Percentiles rank a stretch among this genome's conserved stretches.
Evolutionary conservation across 352 stramenopile genomes (phyloP).

Genomic region (Globisporangium carolinianum): DNA sequence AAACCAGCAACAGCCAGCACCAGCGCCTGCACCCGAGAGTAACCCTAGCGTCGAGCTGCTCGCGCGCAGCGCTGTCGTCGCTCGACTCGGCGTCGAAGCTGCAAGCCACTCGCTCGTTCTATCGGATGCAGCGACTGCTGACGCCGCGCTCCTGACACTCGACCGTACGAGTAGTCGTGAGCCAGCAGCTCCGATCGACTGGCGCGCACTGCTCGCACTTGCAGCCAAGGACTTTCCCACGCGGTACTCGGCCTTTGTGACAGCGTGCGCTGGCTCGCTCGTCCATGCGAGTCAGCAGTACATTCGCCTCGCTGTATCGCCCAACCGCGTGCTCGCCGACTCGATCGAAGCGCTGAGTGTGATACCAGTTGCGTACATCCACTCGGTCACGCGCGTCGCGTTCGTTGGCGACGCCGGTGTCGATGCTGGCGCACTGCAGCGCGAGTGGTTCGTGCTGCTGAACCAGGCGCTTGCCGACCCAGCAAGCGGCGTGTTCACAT

Average conservation of each 20-base stretch:
- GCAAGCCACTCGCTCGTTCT: constrained; percentile 79
- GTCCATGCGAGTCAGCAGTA: too few species aligned
- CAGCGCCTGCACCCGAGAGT: too few species aligned
- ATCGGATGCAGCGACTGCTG: constrained; percentile 91
- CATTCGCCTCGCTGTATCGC: background rate
- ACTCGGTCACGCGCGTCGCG: constrained; percentile 33
- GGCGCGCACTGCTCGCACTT: too few species aligned
- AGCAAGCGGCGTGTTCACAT: constrained; percentile 16
- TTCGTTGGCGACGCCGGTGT: constrained; percentile 59
- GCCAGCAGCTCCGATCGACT: too few species aligned
- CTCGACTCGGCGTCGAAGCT: constrained; percentile 88
- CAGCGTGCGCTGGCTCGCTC: too few species aligned
- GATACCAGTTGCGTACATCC: constrained; percentile 19
- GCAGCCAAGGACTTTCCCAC: too few species aligned
- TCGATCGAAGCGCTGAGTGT: constrained; percentile 20
- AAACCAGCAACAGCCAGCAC: too few species aligned
- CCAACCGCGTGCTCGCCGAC: constrained; percentile 2
- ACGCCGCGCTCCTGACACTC: constrained; percentile 70
- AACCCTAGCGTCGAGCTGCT: constrained; percentile 22
- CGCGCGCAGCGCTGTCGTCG: constrained; percentile 12
- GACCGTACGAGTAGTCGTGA: background rate
- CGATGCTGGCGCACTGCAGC: constrained; percentile 56
- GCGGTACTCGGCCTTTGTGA: too few species aligned
- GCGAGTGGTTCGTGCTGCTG: constrained; percentile 71
- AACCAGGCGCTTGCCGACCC: constrained; percentile 24